Evolutionary conservation across 2,329 filamentous ascomycete genomes (phyloP).

Genomic region (Diplodia intermedia): DNA sequence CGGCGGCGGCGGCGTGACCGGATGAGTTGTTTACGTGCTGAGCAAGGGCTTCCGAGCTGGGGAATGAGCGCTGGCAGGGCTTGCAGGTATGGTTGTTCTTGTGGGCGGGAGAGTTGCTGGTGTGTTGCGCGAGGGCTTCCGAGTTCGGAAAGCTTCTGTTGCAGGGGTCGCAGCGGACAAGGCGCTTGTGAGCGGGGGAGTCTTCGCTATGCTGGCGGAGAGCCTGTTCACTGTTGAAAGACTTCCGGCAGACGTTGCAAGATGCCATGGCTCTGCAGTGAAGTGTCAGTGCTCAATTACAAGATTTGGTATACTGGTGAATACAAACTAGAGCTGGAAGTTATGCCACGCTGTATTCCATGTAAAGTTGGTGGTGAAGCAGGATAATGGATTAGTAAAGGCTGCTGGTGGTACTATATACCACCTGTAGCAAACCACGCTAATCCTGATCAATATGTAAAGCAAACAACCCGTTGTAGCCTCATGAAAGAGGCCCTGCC

Average conservation of each 20-base stretch:
- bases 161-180: background rate
- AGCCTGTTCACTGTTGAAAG: background rate
- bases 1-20: background rate
- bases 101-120: slow-evolving; percentile 3
- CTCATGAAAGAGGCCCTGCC: no score
- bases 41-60: background rate
- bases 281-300: background rate
- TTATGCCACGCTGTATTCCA: background rate
- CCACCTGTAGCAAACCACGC: no score
- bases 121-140: slow-evolving; percentile 9
- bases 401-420: no score
- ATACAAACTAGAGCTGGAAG: background rate
- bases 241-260: slow-evolving; percentile 2
- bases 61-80: background rate
- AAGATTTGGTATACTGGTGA: background rate
- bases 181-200: background rate
- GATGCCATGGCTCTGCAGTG: background rate
- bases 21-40: background rate
- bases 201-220: background rate
- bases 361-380: no score
- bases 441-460: no score
- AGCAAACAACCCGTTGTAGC: no score
- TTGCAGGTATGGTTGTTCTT: background rate
- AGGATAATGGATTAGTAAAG: no score
- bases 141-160: background rate